These are phyloP conservation scores for Teratosphaeria pseudoeucalypti DNA, from an alignment of 2,329 filamentous ascomycete species.

Conservation along the genomic window DNA sequence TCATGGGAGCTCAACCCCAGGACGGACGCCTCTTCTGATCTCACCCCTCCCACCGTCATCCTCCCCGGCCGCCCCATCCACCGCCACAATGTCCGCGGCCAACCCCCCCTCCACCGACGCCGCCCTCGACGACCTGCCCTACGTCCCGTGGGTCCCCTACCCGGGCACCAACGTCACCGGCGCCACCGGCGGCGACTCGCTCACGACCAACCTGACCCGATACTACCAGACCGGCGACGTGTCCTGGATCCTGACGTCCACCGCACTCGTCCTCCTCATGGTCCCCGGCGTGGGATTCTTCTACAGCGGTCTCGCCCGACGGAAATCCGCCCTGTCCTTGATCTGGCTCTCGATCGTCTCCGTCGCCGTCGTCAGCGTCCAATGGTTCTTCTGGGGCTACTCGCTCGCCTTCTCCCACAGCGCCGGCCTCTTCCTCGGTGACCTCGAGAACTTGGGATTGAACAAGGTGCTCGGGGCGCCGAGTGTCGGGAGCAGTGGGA, in stretches of 20 bases:
- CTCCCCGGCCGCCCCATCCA: not conserved
- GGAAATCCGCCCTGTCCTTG: conserved; percentile 79
- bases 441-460: conserved; percentile 71
- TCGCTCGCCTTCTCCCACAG: conserved; percentile 72
- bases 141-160: conserved; percentile 34
- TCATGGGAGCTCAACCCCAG: not conserved
- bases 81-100: not conserved
- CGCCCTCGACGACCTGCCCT: conserved; percentile 8
- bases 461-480: conserved; percentile 63
- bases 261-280: conserved; percentile 80
- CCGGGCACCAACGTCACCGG: conserved; percentile 56
- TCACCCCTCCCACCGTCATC: not conserved
- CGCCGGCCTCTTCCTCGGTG: conserved; percentile 64
- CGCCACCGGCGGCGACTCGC: conserved; percentile 55
- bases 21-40: not conserved
- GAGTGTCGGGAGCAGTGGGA: conserved; percentile 59
- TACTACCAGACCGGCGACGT: conserved; percentile 82
- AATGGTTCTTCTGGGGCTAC: conserved; percentile 96
- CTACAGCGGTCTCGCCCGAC: conserved; percentile 79
- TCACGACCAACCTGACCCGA: conserved; percentile 65
- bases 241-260: conserved; percentile 65
- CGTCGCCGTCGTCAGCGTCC: conserved; percentile 68
- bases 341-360: conserved; percentile 80
- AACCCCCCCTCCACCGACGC: not conserved
- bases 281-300: conserved; percentile 91